Conservation (phyloP, 345 rosid genomes). For the Draba incana region DNA sequence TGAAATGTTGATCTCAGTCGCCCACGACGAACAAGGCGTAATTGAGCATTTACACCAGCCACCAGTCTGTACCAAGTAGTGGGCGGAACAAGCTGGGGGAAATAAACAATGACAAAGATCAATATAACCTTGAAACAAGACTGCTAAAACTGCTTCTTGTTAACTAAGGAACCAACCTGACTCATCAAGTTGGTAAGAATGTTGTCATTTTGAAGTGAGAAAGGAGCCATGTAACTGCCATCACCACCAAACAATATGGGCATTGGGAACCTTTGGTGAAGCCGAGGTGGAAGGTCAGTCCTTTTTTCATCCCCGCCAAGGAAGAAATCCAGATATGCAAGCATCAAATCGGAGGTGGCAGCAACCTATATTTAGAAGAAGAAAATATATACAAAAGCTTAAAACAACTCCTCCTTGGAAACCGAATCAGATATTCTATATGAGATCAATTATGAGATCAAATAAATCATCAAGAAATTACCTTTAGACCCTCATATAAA, state of each 20-base stretch:
- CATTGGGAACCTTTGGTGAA: constrained; percentile 78
- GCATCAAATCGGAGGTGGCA: constrained; percentile 93
- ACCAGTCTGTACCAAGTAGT: constrained; percentile 93
- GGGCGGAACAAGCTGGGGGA: constrained; percentile 73
- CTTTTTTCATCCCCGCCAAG: constrained; percentile 99
- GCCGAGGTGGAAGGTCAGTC: constrained; percentile 83
- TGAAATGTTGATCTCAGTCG: constrained; percentile 68
- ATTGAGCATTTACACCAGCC: constrained; percentile 96
- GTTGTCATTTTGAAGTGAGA: constrained; percentile 91
- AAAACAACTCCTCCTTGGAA: constrained; percentile 1
- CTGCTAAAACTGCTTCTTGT: constrained; percentile 23
- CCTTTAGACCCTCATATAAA: constrained; percentile 99
- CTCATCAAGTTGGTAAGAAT: constrained; percentile 87
- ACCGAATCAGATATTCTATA: constrained; percentile 22
- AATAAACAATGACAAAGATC: constrained; percentile 24
- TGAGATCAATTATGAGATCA: constrained; percentile 22
- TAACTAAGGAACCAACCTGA: constrained; percentile 60
- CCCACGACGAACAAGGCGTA: constrained; percentile 90
- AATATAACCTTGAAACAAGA: constrained; percentile 29
- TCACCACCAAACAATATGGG: constrained; percentile 92
- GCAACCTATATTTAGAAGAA: constrained; percentile 64
- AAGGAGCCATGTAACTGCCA: constrained; percentile 97
- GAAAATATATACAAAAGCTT: constrained; percentile 2
- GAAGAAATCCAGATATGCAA: constrained; percentile 94
- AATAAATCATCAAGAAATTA: constrained; percentile 40